Evolutionary conservation across 331 rosid species (phyloP).

Genomic region (Phaseolus coccineus): DNA sequence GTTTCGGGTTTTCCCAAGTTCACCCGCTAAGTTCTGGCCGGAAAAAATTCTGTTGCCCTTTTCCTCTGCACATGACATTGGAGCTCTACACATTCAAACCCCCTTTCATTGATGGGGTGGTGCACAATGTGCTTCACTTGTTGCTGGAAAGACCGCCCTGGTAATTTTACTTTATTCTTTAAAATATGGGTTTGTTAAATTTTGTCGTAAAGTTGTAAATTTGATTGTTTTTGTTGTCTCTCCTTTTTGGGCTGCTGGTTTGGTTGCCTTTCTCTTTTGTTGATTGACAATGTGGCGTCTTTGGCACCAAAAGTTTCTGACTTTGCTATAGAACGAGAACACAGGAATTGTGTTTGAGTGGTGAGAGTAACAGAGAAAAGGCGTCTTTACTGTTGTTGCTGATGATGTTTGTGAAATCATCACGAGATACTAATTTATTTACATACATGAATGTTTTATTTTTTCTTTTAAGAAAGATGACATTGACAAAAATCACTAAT

Average conservation of each 20-base stretch:
- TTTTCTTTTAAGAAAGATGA: neutral
- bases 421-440: neutral
- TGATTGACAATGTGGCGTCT: neutral
- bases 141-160: neutral
- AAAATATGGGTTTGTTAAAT: neutral
- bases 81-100: neutral
- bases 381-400: neutral
- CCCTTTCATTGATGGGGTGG: constrained; percentile 1
- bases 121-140: neutral
- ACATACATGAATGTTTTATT: neutral
- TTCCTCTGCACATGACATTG: neutral
- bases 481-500: neutral
- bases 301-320: neutral
- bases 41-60: neutral
- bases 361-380: neutral
- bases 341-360: neutral
- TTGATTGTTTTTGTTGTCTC: neutral
- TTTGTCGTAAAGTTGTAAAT: neutral
- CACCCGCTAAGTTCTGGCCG: neutral
- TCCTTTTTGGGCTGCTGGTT: neutral
- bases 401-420: neutral
- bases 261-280: neutral
- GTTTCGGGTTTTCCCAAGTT: neutral
- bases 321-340: too few relatives aligned
- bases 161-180: neutral